Conservation (phyloP, 2,329 filamentous ascomycete genomes). For the Hortaea sp. region DNA sequence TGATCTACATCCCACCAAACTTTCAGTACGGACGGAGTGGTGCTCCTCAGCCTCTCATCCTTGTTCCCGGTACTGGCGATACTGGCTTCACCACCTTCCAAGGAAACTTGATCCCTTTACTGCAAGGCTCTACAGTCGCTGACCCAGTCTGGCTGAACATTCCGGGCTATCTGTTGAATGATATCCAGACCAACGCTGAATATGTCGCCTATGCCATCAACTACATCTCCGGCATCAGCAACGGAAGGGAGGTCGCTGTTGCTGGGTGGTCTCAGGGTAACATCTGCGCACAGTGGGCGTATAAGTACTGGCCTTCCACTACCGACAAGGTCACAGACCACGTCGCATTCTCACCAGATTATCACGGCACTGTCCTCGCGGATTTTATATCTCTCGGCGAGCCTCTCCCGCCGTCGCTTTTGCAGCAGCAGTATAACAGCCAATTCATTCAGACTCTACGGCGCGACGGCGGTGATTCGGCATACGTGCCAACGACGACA, state of each 20-base stretch:
- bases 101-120: constrained; percentile 41
- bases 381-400: constrained; percentile 23
- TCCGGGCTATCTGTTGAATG: constrained; percentile 36
- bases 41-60: constrained; percentile 35
- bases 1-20: constrained; percentile 41
- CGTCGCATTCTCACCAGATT: constrained; percentile 44
- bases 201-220: constrained; percentile 50
- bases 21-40: constrained; percentile 39
- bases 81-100: constrained; percentile 38
- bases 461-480: constrained; percentile 37
- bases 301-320: constrained; percentile 48
- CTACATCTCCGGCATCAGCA: constrained; percentile 39
- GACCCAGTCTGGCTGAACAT: constrained; percentile 50
- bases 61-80: constrained; percentile 45
- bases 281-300: constrained; percentile 46
- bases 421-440: constrained; percentile 38
- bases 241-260: constrained; percentile 31
- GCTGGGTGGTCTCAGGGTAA: constrained; percentile 49
- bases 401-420: constrained; percentile 28
- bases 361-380: constrained; percentile 37
- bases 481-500: constrained; percentile 46
- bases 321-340: constrained; percentile 38
- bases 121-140: constrained; percentile 31
- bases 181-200: constrained; percentile 44
- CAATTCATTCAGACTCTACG: constrained; percentile 35